These are phyloP conservation scores for Yueomyces sinensis DNA, from an alignment of 805 yeast genomes.

Conservation along the genomic window DNA sequence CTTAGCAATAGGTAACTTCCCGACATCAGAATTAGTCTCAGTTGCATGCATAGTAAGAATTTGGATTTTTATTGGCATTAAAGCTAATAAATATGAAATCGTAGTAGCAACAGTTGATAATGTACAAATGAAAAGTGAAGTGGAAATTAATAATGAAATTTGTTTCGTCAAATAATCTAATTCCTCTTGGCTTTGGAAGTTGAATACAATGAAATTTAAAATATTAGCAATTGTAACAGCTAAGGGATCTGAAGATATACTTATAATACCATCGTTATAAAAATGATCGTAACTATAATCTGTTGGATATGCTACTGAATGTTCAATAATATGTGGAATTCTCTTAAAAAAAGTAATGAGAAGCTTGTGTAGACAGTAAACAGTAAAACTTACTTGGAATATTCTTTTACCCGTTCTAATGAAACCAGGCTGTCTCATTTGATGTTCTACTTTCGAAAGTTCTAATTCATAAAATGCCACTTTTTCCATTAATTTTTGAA, in stretches of 20 bases:
- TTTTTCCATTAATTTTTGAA: constrained; percentile 13
- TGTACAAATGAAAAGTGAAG: constrained; percentile 46
- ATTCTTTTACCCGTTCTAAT: constrained; percentile 8
- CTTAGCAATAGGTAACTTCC: constrained; percentile 10
- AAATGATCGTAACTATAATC: constrained; percentile 12
- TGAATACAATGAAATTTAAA: constrained; percentile 20
- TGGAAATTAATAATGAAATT: constrained; percentile 38
- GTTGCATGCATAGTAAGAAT: constrained; percentile 17
- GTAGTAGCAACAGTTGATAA: constrained; percentile 53
- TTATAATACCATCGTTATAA: constrained; percentile 5
- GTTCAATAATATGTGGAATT: constrained; percentile 15
- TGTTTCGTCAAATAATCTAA: constrained; percentile 26
- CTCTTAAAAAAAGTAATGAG: constrained; percentile 19
- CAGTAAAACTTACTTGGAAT: constrained; percentile 16
- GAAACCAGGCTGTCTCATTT: constrained; percentile 7
- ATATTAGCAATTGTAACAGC: constrained; percentile 27
- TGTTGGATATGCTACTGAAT: constrained; percentile 7
- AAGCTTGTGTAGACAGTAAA: constrained; percentile 27
- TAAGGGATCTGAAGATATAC: constrained; percentile 23
- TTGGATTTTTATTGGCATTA: constrained; percentile 26
- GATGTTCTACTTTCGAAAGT: constrained; percentile 9
- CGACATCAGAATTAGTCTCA: constrained; percentile 6
- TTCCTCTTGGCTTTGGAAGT: constrained; percentile 23
- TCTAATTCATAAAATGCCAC: constrained; percentile 19
- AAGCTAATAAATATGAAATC: constrained; percentile 36